Base-by-base conservation (phyloP, 768 basidiomycete genomes). In the Obba rivulosa region DNA sequence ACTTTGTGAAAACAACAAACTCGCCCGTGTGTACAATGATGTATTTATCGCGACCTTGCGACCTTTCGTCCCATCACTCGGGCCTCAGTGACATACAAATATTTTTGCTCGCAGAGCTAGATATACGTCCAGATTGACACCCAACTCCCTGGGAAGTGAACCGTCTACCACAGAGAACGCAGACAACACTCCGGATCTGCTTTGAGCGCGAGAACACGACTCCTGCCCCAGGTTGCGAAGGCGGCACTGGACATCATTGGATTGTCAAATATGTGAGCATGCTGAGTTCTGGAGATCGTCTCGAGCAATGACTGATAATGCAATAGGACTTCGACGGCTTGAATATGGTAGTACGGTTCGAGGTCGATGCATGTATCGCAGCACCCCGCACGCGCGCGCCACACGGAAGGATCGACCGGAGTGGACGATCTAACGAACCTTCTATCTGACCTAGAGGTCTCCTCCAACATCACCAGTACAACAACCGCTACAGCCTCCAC, bases 41-140 rank as follows among this genome's bases (percentile, higher is more conserved):
- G n/a, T n/a, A n/a, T n/a, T n/a, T n/a, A n/a, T n/a, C n/a, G n/a
- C n/a, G n/a, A n/a, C n/a, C n/a, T n/a, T n/a, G n/a, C n/a, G n/a
- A n/a, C n/a, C n/a, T n/a, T n/a, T n/a, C n/a, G n/a, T n/a, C n/a
- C n/a, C n/a, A n/a, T n/a, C n/a, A n/a, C n/a, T n/a, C n/a, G n/a
- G n/a, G n/a, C n/a, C n/a, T n/a, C n/a, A n/a, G n/a, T n/a, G n/a
- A n/a, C n/a, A n/a, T n/a, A n/a, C n/a, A n/a, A n/a, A n/a, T n/a
- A n/a, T n/a, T n/a, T n/a, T n/a, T n/a, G n/a, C n/a, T n/a, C n/a
- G n/a, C n/a, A n/a, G n/a, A n/a, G n/a, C n/a, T n/a, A n/a, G n/a
- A n/a, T n/a, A n/a, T n/a, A n/a, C n/a, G n/a, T 89, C 57, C 69
- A 88, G 17, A 85, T 91, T 52, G 85, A 91, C 48, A 51, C 80